Conservation (phyloP, 306 rosid genomes). For the Castanea mollissima region DNA sequence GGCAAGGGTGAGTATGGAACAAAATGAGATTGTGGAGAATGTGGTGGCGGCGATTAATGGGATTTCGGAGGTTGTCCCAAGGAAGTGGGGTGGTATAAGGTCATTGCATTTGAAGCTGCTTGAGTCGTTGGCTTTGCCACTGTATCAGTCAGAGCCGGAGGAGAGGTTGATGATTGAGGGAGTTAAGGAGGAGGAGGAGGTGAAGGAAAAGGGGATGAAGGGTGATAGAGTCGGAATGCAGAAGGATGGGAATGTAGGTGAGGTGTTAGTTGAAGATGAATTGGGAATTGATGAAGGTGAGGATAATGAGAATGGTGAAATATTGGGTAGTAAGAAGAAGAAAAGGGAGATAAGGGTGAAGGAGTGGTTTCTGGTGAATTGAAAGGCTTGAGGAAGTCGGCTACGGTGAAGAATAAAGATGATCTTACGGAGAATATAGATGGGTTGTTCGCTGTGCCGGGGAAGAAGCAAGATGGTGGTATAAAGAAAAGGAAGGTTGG, state of each 20-base stretch:
- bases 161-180: slow-evolving; percentile 58
- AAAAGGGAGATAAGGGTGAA: slow-evolving; percentile 34
- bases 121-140: slow-evolving; percentile 64
- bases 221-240: slow-evolving; percentile 4
- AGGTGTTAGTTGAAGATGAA: slow-evolving; percentile 25
- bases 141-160: slow-evolving; percentile 66
- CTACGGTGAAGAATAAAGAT: slow-evolving; percentile 20
- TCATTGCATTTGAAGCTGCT: slow-evolving; percentile 73
- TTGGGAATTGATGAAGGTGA: slow-evolving; percentile 16
- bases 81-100: slow-evolving; percentile 71
- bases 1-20: slow-evolving; percentile 49
- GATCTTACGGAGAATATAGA: slow-evolving; percentile 23
- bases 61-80: slow-evolving; percentile 54
- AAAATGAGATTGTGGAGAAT: slow-evolving; percentile 55
- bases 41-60: slow-evolving; percentile 53
- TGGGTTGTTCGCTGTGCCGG: slow-evolving; percentile 12
- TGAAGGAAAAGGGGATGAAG: background rate
- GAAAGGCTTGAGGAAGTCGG: slow-evolving; percentile 27
- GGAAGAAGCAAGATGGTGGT: slow-evolving; percentile 28
- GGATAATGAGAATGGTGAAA: slow-evolving; percentile 20
- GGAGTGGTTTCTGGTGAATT: slow-evolving; percentile 23
- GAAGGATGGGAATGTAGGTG: slow-evolving; percentile 36
- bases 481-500: slow-evolving; percentile 21
- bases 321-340: slow-evolving; percentile 34
- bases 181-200: background rate